Conservation (phyloP, 805 yeast species). For the Candida maris region DNA sequence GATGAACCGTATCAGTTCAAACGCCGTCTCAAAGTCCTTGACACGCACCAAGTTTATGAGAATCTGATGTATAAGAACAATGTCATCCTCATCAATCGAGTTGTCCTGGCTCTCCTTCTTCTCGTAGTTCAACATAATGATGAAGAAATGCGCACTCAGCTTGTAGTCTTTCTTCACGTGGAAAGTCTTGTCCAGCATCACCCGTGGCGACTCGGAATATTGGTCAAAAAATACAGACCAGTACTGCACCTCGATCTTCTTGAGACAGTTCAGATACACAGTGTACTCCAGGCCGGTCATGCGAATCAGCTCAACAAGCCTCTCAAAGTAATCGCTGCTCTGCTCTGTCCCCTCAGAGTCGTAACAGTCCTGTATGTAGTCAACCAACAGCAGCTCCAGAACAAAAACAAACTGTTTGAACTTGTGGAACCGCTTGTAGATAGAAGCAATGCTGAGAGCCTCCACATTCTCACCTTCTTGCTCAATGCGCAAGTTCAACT, state of each 20-base stretch:
- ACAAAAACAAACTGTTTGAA: conserved; percentile 47
- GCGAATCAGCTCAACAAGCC: conserved; percentile 30
- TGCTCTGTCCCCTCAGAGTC: conserved; percentile 31
- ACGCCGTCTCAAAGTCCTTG: conserved; percentile 50
- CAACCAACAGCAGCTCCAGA: conserved; percentile 46
- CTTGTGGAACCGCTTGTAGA: conserved; percentile 35
- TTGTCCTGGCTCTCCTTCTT: conserved; percentile 30
- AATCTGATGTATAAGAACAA: conserved; percentile 39
- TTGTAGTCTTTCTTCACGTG: conserved; percentile 38
- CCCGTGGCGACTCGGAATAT: conserved; percentile 41
- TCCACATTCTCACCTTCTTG: conserved; percentile 14
- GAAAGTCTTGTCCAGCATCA: conserved; percentile 38
- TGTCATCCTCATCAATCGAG: conserved; percentile 30
- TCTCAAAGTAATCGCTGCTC: conserved; percentile 25
- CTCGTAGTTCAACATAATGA: conserved; percentile 49
- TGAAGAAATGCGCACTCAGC: conserved; percentile 49
- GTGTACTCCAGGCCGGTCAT: conserved; percentile 31
- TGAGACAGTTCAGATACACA: conserved; percentile 48
- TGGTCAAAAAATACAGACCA: conserved; percentile 47
- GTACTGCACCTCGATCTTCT: conserved; percentile 50
- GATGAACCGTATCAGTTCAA: conserved; percentile 51
- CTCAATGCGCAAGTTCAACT: conserved; percentile 24
- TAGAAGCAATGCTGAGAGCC: conserved; percentile 26
- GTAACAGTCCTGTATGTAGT: conserved; percentile 29
- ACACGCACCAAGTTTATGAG: conserved; percentile 38